Evolutionary conservation across 1,284 basidiomycete species (phyloP), one percentile per base, ranked within the genome.

Genomic region (Meira nashicola): DNA sequence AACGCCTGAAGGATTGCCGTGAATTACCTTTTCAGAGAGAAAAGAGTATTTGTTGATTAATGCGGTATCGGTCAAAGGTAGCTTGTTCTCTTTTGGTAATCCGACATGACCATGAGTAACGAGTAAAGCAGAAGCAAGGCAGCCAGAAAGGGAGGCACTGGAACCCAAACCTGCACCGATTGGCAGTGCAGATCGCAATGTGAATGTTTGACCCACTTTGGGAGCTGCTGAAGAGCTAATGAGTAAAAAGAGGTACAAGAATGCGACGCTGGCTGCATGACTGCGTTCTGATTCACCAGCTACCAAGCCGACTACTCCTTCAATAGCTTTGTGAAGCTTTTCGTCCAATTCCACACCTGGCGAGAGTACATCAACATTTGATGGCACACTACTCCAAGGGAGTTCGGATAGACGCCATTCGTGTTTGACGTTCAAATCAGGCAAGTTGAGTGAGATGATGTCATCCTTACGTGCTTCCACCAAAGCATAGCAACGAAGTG

Each of bases 101-200:
- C 86, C 80, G n/a, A 93, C 82, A 49, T 70, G 69, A 17, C 67
- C 70, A 60, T 80, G 77, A 8, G 77, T 72, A 62, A 80, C 79
- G 52, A 96, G 84, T 48, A 96, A 82, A 3, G 90, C 82, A 0
- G 89, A 87, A 3, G 92, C 87, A 43, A 90, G 82, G 77, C 92
- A 95, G 14, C 87, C 85, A 4, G 91, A 94, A 81, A 89, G 95
- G 7, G 95, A 92, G 1, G 95, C 95, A 21, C 92, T 96, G 14
- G 94, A 97, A 33, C 95, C 95, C 49, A 98, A 86, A 43, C 95
- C 95, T 8, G 95, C 95, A n/a, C 92, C 89, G 64, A 98, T 89
- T n/a, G 95, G 95, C 10, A 98, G 84, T n/a, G 91, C 89, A 41
- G 92, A 89, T 51, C 94, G 90, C 43, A 88, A 84, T 37, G 87